Evolutionary conservation across 2,329 filamentous ascomycete species (phyloP), one percentile per base, ranked within the genome.

Genomic region (Nemania sp.): DNA sequence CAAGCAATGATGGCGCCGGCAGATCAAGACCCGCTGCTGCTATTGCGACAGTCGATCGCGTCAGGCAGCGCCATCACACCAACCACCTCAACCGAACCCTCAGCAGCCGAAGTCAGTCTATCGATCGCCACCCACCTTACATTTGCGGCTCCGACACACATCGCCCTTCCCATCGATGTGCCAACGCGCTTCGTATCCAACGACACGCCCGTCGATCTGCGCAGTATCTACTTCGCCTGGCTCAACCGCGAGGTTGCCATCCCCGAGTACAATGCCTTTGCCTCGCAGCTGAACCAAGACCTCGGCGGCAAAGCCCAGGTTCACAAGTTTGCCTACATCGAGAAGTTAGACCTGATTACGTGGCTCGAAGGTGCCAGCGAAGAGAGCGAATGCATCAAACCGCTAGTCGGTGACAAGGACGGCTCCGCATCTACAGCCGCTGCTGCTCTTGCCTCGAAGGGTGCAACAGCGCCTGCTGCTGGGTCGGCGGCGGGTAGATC

Each of bases 161-260:
- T 84, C 50, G 79, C 84, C 5, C 80, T 95, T 54, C 78, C 87
- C 1, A 82, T 96, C 61, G 84, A 83, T 45, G 80, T 82, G 12
- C 80, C 86, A 8, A 99, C 94, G 62, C 90, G 94, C 65, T 97
- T 97, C 77, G 81, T 89, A 56, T 92, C 90, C n/a, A 82, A 83
- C 54, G 83, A 82, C 64, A 80, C 83, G 51, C 80, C 88, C 4
- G 86, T 96, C 66, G 90, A 97, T 70, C 79, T 99, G 63, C 91
- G 94, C 69, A 94, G 89, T 70, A 93, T 97, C 73, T 97, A 93
- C 77, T 96, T 97, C 69, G 91, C 91, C 51, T 99, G 91, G 91
- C 80, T 90, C 66, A 95, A 97, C 75, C 91, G 91, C 72, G 93
- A 97, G 75, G 85, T 88, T 50, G 85, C 88, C 49, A 91, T 96